Percentiles rank a stretch among this genome's conserved stretches.
Conservation (phyloP, 108 stramenopile species). For the Nitzschia inconspicua region DNA sequence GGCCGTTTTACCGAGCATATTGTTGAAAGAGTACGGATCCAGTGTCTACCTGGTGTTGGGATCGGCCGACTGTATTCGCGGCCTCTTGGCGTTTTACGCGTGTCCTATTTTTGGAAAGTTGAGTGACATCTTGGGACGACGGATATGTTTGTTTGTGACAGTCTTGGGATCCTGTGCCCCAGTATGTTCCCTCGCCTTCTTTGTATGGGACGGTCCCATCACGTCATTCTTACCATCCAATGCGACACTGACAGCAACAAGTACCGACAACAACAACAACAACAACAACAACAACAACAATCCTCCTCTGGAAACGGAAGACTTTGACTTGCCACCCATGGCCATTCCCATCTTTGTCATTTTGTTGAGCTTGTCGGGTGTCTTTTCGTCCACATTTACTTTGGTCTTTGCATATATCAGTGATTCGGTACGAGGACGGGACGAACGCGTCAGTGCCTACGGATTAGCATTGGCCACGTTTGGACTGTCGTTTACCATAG, state of each 20-base stretch:
- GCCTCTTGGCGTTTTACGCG: conserved; percentile 87
- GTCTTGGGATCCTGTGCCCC: conserved; percentile 91
- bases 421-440: conserved; percentile 78
- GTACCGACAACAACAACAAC: neutral
- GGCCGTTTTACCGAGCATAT: conserved; percentile 74
- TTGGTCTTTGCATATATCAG: conserved; percentile 96
- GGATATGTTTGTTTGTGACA: conserved; percentile 80
- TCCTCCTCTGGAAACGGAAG: neutral
- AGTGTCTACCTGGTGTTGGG: conserved; percentile 84
- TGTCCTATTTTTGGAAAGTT: conserved; percentile 92
- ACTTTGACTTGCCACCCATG: conserved; percentile 12
- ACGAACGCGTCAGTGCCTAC: conserved; percentile 90
- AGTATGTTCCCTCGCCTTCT: conserved; percentile 85
- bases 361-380: conserved; percentile 78
- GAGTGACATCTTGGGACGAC: conserved; percentile 83
- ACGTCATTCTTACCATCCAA: neutral
- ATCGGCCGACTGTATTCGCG: conserved; percentile 83
- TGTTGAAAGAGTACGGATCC: conserved; percentile 63
- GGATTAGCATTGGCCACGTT: conserved; percentile 93
- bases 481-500: conserved; percentile 93
- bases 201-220: conserved; percentile 31
- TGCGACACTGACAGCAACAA: neutral
- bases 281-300: neutral
- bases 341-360: conserved; percentile 66
- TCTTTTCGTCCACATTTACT: conserved; percentile 95